Base-by-base conservation (phyloP, 345 rosid species). In the Zanthoxylum bungeanum region DNA sequence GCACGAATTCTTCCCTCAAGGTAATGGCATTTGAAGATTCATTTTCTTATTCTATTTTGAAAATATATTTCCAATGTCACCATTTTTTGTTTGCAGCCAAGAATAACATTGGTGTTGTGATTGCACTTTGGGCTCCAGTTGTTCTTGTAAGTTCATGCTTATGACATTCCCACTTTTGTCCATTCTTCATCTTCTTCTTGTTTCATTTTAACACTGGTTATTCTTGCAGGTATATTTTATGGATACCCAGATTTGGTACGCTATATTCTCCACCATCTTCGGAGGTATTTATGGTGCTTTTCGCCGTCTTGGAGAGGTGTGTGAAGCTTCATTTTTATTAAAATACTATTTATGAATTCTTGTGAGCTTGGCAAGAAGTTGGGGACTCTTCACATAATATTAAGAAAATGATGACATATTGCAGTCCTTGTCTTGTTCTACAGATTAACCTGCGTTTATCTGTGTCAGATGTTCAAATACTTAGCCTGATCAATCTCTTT, bases 1-100 rank as follows among this genome's bases (percentile, higher is more conserved):
- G 91, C 91, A 84, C 50, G 88, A 86, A 77, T 84, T 86, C 83
- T 86, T 86, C 79, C 91, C 88, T 68, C 85, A 55, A 60, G 91
- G 91, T 84, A 83, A 80, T 63, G 77, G 25, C 39, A 22, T 37
- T n/a, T 12, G 7, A 61, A 66, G 24, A 60, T 72, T 16, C 36
- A 21, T 21, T 59, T 51, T 36, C 16, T n/a, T 16, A 19, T 53
- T 33, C 49, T 69, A 9, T 61, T 46, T 19, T 55, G 66, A 19
- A 30, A 58, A 67, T 52, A 25, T 34, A 17, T 52, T 65, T 58
- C 36, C 42, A 7, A 42, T 47, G 39, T 68, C 56, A 70, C 22
- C 59, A 52, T 77, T 66, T 56, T 33, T 63, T 66, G 53, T 73
- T 60, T 79, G 77, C 87, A 85, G 89, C 89, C 36, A 74, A 67